Evolutionary conservation across 768 basidiomycete species (phyloP), one percentile per base, ranked within the genome.

Genomic region (Mycena latifolia): DNA sequence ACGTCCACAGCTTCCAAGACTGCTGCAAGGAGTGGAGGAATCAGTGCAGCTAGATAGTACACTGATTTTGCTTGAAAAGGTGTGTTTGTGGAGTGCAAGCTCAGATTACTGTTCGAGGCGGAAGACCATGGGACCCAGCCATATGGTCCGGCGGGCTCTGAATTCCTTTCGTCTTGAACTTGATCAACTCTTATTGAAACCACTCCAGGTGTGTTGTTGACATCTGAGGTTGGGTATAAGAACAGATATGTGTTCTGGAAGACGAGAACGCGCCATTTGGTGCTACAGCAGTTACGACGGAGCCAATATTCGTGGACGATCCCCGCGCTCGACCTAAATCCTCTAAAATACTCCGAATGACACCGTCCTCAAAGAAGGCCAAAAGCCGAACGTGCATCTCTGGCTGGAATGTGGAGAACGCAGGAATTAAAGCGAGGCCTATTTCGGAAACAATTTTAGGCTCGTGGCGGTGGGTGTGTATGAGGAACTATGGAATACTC

Each of bases 341-440:
- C 48, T 84, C 79, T 18, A 93, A 76, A 33, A 88, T 77, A 28
- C 82, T 80, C 59, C 86, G 83, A 10, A 94, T 70, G 28, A 92
- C 77, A 22, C 81, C 80, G 27, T 85, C 84, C 65, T 93, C 89
- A 65, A 93, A 92, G 76, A 94, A 93, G 3, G 78, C 77, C 46
- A 94, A 79, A 10, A 95, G 76, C 11, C 90, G 83, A 18, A 82
- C 77, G 63, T 88, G 81, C 88, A 93, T 91, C 65, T 84, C 86
- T 20, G 77, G 73, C 6, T 77, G 82, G 77, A 94, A 94, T 27
- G 90, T 88, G 33, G 83, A 80, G 68, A 95, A 90, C 0, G 91
- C 90, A 8, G 91, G 92, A n/a, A 94, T 84, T 58, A 94, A 77
- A 18, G 89, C 88, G 58, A 89, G 85, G 0, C 86, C 89, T 56